Conservation (phyloP, 345 rosid genomes). For the Populus pruinosa region DNA sequence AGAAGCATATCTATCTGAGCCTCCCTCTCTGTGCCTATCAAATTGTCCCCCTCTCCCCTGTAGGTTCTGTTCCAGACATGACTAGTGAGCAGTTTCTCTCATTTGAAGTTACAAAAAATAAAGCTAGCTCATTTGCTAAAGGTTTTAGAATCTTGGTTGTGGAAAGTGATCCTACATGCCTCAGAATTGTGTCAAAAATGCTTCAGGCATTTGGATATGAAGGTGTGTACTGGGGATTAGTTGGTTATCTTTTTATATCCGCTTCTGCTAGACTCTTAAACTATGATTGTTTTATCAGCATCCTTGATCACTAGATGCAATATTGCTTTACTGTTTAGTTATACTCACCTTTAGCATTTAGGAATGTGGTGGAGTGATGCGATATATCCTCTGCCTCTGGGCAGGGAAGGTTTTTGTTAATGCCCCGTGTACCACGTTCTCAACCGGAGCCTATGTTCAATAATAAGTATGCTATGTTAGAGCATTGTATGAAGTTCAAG, state of each 20-base stretch:
- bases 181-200: constrained; percentile 37
- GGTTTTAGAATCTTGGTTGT: constrained; percentile 36
- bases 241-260: background rate
- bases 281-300: background rate
- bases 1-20: background rate
- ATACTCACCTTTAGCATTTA: background rate
- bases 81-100: constrained; percentile 17
- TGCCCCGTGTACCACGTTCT: background rate
- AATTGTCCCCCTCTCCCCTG: background rate
- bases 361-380: background rate
- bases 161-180: constrained; percentile 39
- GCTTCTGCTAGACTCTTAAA: background rate
- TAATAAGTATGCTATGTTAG: background rate
- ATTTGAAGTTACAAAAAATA: constrained; percentile 6
- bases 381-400: background rate
- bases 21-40: background rate
- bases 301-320: background rate
- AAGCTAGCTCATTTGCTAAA: background rate
- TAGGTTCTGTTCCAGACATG: constrained; percentile 20
- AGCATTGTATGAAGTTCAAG: background rate
- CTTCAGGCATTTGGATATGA: constrained; percentile 36
- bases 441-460: background rate
- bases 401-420: background rate
- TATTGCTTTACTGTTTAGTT: background rate
- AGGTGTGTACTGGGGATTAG: constrained; percentile 27